Percentiles rank a stretch among this genome's conserved stretches.
Evolutionary conservation across 768 basidiomycete species (phyloP).

Genomic region (Nevesoporus exiguus): DNA sequence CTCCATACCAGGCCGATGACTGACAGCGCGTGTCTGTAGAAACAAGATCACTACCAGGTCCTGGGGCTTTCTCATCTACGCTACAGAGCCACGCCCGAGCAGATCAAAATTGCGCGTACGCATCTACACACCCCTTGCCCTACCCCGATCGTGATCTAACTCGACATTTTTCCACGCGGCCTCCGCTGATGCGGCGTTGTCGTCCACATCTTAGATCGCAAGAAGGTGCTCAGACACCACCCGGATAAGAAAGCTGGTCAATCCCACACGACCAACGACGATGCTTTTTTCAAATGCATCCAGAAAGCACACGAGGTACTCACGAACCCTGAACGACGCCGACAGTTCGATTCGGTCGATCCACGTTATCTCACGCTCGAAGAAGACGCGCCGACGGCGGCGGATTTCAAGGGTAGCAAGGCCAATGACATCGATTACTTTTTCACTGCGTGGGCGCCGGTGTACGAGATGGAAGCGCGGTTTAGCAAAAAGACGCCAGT

Average conservation of each 20-base stretch:
- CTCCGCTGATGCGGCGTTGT: background rate
- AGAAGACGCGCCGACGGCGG: slow-evolving; percentile 68
- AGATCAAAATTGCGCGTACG: slow-evolving; percentile 96
- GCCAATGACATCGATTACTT: slow-evolving; percentile 56
- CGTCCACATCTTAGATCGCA: slow-evolving; percentile 66
- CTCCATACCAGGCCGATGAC: slow-evolving; percentile 3
- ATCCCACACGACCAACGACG: slow-evolving; percentile 86
- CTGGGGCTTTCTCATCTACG: slow-evolving; percentile 90
- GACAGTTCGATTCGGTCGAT: slow-evolving; percentile 97
- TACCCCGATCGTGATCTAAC: slow-evolving; percentile 8
- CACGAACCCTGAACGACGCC: slow-evolving; percentile 78
- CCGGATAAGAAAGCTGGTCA: slow-evolving; percentile 90
- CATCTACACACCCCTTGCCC: slow-evolving; percentile 20
- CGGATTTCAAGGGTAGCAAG: slow-evolving; percentile 48
- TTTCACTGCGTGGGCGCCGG: slow-evolving; percentile 70
- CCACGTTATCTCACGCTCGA: slow-evolving; percentile 69
- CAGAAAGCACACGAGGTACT: slow-evolving; percentile 97
- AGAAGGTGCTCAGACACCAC: slow-evolving; percentile 98
- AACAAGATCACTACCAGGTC: slow-evolving; percentile 98
- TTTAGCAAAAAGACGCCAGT: slow-evolving; percentile 88
- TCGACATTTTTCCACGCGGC: background rate
- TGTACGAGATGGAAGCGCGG: slow-evolving; percentile 88
- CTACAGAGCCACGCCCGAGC: slow-evolving; percentile 80
- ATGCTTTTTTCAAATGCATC: slow-evolving; percentile 99
- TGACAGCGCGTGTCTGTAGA: slow-evolving; percentile 42